phyloP scores from a whole-genome alignment of 352 stramenopile species.

The Globisporangium nagaii region DNA sequence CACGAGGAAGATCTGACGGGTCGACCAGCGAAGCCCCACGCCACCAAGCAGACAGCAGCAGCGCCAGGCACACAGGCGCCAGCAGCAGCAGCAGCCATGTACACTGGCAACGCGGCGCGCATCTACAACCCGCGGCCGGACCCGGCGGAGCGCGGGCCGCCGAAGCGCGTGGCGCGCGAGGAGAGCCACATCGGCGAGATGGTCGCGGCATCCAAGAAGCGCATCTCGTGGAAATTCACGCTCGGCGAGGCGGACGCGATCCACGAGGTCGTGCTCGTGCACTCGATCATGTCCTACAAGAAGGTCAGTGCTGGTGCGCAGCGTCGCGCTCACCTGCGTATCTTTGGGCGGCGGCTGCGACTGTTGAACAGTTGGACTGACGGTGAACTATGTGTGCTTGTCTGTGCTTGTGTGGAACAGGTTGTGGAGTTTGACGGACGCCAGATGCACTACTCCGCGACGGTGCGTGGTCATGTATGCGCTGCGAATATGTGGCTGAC shows the following conservation, averaged over 20 bases:
- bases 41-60: neutral
- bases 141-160: constrained; percentile 56
- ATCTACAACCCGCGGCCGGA: constrained; percentile 74
- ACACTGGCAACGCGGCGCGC: constrained; percentile 40
- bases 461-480: constrained; percentile 24
- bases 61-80: neutral
- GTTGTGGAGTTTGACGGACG: constrained; percentile 72
- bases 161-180: constrained; percentile 66
- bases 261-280: constrained; percentile 72
- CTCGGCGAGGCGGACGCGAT: constrained; percentile 64
- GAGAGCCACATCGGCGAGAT: constrained; percentile 78
- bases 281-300: constrained; percentile 86
- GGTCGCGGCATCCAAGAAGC: constrained; percentile 79
- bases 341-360: neutral
- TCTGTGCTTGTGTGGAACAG: constrained; percentile 13
- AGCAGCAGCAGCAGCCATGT: constrained; percentile 31
- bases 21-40: neutral
- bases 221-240: constrained; percentile 79
- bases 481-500: neutral
- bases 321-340: neutral
- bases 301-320: constrained; percentile 23
- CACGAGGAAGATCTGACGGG: too few species aligned
- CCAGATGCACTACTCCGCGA: constrained; percentile 79
- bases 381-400: neutral
- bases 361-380: neutral